phyloP scores from a whole-genome alignment of 768 basidiomycete species.

The Calocera cornea region DNA sequence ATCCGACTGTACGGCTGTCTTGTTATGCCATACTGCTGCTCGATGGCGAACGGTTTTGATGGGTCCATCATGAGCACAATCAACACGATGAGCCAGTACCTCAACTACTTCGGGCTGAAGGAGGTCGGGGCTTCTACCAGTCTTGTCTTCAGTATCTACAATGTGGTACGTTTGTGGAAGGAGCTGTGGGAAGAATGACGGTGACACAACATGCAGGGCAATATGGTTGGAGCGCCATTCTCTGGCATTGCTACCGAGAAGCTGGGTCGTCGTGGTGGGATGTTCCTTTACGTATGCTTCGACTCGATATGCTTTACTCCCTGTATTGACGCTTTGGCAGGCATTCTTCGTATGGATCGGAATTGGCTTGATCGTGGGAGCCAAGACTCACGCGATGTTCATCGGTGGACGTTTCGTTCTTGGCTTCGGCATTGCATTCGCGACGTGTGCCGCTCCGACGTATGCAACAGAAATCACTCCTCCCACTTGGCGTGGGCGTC shows the following conservation, averaged over 20 bases:
- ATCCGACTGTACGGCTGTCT: constrained; percentile 17
- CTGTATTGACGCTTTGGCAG: neutral
- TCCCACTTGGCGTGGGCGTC: constrained; percentile 41
- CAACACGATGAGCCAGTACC: neutral
- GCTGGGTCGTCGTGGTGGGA: constrained; percentile 22
- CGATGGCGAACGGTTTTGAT: constrained; percentile 18
- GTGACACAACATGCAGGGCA: constrained; percentile 13
- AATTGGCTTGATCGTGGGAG: constrained; percentile 34
- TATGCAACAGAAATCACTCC: constrained; percentile 49
- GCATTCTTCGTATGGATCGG: constrained; percentile 23
- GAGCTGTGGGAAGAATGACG: neutral
- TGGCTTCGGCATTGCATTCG: constrained; percentile 37
- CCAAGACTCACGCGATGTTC: constrained; percentile 35
- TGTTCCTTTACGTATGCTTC: constrained; percentile 19
- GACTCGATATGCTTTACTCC: neutral
- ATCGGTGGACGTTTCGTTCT: constrained; percentile 40
- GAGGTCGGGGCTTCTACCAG: constrained; percentile 16
- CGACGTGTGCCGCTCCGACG: constrained; percentile 25
- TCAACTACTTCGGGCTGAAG: constrained; percentile 12
- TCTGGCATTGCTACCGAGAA: constrained; percentile 23
- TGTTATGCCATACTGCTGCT: constrained; percentile 21
- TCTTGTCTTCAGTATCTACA: constrained; percentile 21
- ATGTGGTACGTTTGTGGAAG: neutral
- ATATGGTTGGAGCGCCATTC: constrained; percentile 22
- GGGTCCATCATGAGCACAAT: constrained; percentile 1